These are phyloP conservation scores for Cucumis cinereus DNA, from an alignment of 306 rosid genomes.

Conservation along the genomic window DNA sequence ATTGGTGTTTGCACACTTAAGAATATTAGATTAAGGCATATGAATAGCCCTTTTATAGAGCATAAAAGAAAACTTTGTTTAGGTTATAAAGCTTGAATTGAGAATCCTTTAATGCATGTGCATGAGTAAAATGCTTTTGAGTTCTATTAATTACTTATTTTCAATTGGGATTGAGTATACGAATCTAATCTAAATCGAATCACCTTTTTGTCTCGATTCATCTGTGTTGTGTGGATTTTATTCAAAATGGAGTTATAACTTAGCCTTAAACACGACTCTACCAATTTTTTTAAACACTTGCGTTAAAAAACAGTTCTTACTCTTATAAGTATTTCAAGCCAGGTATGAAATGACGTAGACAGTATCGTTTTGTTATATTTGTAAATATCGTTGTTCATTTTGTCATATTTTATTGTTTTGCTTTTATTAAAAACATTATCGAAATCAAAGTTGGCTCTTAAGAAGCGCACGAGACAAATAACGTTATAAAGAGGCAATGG, in stretches of 20 bases:
- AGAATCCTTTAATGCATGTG: not conserved
- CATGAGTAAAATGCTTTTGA: not conserved
- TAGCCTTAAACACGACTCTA: too few species aligned
- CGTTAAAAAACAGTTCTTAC: too few species aligned
- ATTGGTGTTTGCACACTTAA: not conserved
- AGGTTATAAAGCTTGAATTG: not conserved
- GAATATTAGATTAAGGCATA: not conserved
- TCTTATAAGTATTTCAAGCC: too few species aligned
- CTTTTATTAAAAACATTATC: too few species aligned
- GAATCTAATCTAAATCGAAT: not conserved
- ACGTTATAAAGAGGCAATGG: not conserved
- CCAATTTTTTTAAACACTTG: too few species aligned
- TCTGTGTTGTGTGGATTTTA: not conserved
- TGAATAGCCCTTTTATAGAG: not conserved
- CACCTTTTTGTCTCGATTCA: not conserved
- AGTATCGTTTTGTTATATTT: too few species aligned
- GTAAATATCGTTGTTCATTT: too few species aligned
- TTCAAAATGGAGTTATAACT: too few species aligned
- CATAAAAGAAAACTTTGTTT: not conserved
- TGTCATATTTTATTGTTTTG: too few species aligned
- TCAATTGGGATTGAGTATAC: not conserved
- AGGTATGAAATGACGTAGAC: too few species aligned
- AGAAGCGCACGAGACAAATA: not conserved
- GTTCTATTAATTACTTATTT: not conserved
- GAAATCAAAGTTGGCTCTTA: not conserved